phyloP scores from a whole-genome alignment of 1,284 basidiomycete genomes.

The Flammula alnicola region DNA sequence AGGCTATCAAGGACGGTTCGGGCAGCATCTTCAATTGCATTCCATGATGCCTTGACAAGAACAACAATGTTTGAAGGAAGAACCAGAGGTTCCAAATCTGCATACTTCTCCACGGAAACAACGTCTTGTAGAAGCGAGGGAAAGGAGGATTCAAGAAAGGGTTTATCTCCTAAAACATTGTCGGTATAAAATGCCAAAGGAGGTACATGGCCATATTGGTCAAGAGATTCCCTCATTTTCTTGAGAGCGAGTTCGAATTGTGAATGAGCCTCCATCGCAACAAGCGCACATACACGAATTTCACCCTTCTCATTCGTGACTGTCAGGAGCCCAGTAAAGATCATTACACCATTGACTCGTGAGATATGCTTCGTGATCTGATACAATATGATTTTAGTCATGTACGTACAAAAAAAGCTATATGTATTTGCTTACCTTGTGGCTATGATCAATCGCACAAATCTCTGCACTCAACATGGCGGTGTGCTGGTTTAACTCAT shows the following conservation, averaged over 20 bases:
- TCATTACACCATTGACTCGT: slow-evolving; percentile 27
- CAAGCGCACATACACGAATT: slow-evolving; percentile 29
- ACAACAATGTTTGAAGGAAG: slow-evolving; percentile 11
- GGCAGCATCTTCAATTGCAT: slow-evolving; percentile 17
- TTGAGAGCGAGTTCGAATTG: slow-evolving; percentile 30
- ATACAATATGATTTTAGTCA: background rate
- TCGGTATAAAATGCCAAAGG: slow-evolving; percentile 30
- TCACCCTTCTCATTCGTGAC: slow-evolving; percentile 33
- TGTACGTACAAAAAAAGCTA: background rate
- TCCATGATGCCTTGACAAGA: slow-evolving; percentile 3
- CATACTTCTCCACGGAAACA: slow-evolving; percentile 19
- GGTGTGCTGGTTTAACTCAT: slow-evolving; percentile 28
- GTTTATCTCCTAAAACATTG: slow-evolving; percentile 30
- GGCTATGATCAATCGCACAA: slow-evolving; percentile 33
- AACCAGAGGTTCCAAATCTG: slow-evolving; percentile 12
- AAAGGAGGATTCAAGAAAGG: slow-evolving; percentile 31
- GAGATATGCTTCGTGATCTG: slow-evolving; percentile 14
- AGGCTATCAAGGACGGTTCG: slow-evolving; percentile 22
- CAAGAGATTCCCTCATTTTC: slow-evolving; percentile 27
- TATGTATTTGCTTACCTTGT: slow-evolving; percentile 23
- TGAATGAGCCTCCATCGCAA: slow-evolving; percentile 33
- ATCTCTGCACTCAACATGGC: slow-evolving; percentile 27
- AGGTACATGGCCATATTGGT: slow-evolving; percentile 26
- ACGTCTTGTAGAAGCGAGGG: slow-evolving; percentile 26
- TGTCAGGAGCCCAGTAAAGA: slow-evolving; percentile 32